These are phyloP conservation scores for Globisporangium cederbergense DNA, from an alignment of 352 stramenopile species.

Conservation along the genomic window DNA sequence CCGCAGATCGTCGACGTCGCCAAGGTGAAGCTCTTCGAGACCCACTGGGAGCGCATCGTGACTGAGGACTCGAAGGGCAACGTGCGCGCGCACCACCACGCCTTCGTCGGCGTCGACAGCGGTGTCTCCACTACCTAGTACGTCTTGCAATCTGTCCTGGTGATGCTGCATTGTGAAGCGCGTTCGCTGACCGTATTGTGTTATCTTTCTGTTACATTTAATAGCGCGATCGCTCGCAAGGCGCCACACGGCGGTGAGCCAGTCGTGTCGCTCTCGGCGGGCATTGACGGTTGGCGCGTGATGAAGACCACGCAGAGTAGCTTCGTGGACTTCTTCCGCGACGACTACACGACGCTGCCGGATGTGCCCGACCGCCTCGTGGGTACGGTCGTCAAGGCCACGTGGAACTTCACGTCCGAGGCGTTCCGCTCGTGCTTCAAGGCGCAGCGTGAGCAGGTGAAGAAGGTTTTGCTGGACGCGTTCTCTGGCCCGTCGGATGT, in stretches of 20 bases:
- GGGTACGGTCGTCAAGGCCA: conserved; percentile 65
- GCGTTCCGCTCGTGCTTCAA: conserved; percentile 35
- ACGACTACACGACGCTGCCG: conserved; percentile 75
- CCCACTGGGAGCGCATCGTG: conserved; percentile 63
- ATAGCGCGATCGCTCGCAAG: conserved; percentile 55
- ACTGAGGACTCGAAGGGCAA: conserved; percentile 52
- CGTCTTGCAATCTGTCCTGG: conserved; percentile 15
- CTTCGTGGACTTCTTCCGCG: conserved; percentile 85
- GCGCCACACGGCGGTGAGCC: conserved; percentile 24
- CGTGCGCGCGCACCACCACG: conserved; percentile 61
- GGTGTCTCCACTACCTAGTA: conserved; percentile 62
- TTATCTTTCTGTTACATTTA: neutral
- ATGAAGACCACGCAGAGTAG: conserved; percentile 90
- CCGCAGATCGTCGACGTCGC: conserved; percentile 68
- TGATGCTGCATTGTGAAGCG: neutral
- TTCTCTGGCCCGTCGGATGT: conserved; percentile 79
- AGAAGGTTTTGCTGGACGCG: conserved; percentile 67
- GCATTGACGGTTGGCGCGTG: conserved; percentile 67
- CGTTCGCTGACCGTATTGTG: neutral
- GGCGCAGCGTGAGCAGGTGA: conserved; percentile 46
- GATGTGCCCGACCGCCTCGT: conserved; percentile 78
- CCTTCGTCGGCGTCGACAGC: conserved; percentile 60
- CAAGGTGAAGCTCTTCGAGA: conserved; percentile 77
- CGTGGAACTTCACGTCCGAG: conserved; percentile 68
- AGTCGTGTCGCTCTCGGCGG: conserved; percentile 48